These are phyloP conservation scores for Entelexis paramagnoliae DNA, from an alignment of 1,139 yeast genomes.

Conservation along the genomic window DNA sequence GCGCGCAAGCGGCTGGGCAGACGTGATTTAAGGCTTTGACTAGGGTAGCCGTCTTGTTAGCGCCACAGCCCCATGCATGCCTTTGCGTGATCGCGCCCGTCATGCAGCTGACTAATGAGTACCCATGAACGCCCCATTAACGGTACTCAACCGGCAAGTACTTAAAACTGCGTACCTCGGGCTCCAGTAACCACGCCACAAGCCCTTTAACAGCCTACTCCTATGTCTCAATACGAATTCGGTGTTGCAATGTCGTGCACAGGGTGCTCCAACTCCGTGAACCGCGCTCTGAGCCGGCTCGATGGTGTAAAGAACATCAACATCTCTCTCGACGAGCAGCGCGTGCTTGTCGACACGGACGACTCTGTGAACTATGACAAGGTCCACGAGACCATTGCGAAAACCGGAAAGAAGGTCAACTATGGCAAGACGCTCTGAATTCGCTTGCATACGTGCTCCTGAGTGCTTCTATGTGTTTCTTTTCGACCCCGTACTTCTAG, in stretches of 20 bases:
- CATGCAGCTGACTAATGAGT: neutral
- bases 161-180: neutral
- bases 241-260: conserved; percentile 30
- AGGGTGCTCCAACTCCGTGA: conserved; percentile 83
- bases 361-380: conserved; percentile 54
- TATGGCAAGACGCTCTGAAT: conserved; percentile 38
- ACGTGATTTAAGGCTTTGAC: no score
- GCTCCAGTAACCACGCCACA: neutral
- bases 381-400: conserved; percentile 66
- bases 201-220: neutral
- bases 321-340: conserved; percentile 68
- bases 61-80: no score
- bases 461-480: no score
- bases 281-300: conserved; percentile 59
- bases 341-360: conserved; percentile 65
- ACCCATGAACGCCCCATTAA: neutral
- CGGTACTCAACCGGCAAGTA: neutral
- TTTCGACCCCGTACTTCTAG: neutral
- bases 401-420: conserved; percentile 81
- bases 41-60: no score
- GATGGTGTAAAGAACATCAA: conserved; percentile 63
- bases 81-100: neutral
- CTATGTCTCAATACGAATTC: conserved; percentile 25
- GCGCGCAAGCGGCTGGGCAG: no score
- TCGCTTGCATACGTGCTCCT: no score